Base-by-base conservation (phyloP, 2,329 filamentous ascomycete genomes). In the Apiospora arundinis region DNA sequence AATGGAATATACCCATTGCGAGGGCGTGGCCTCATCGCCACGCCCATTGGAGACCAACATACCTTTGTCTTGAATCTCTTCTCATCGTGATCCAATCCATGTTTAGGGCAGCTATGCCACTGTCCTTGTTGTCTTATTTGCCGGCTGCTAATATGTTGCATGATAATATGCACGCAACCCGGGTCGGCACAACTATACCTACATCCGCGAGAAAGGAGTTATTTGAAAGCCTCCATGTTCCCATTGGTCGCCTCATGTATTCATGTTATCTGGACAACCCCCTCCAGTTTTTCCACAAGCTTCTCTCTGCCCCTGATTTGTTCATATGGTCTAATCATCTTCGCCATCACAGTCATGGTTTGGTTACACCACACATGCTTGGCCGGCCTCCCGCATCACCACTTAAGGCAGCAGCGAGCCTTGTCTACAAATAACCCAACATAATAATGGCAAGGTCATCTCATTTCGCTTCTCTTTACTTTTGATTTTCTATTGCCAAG, bases 1-100 rank as follows among this genome's bases (percentile, higher is more conserved):
- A 63, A 63, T 63, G 56, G 56, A 63, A 63, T 63, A 63, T 40
- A 63, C 56, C 56, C 56, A 63, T 63, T 63, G 32, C 32, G 28
- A 40, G 56, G 56, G 32, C 56, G 56, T 63, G 56, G 56, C 56
- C 56, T 63, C 56, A 63, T 63, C 56, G 56, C 32, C 56, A 40
- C 56, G 56, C 40, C 56, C 56, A 18, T 23, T 32, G 32, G 21
- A 63, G 56, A 37, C 32, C 18, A 63, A n/a, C 56, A 40, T n/a
- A 40, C 14, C 14, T 23, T 40, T 28, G 32, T 40, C 56, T 63
- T 63, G 56, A 37, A n/a, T 37, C 18, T n/a, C 1, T 5, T 37
- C 16, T 4, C 52, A 32, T 1, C n/a, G 52, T 60, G 52, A 60
- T 18, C 5, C 14, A 14, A 46, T 6, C 16, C 44, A 21, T 46